Percentiles rank a stretch among this genome's conserved stretches.
Evolutionary conservation across 768 basidiomycete species (phyloP).

Genomic region (Zangia roseola): DNA sequence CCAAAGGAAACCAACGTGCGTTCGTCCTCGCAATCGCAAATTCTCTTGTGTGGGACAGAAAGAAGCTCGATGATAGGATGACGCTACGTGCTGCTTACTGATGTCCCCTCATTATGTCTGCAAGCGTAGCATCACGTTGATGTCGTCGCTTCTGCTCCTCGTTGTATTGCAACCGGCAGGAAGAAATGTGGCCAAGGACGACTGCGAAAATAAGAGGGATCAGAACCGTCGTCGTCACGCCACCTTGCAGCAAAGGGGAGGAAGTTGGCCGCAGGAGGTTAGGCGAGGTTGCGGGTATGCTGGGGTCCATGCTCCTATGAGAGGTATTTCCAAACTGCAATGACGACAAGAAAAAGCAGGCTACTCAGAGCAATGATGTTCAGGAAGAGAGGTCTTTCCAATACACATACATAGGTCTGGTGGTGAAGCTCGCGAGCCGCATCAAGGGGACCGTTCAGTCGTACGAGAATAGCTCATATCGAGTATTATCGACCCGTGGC

Average conservation of each 20-base stretch:
- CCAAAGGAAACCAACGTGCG: conserved; percentile 16
- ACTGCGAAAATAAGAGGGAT: conserved; percentile 24
- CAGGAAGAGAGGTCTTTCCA: conserved; percentile 9
- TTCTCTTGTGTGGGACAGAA: conserved; percentile 20
- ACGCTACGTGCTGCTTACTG: conserved; percentile 19
- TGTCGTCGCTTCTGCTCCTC: conserved; percentile 26
- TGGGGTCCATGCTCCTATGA: conserved; percentile 18
- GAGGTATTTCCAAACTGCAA: conserved; percentile 16
- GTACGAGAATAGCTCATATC: neutral
- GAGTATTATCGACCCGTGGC: conserved; percentile 10
- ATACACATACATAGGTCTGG: conserved; percentile 11
- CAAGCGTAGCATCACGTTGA: conserved; percentile 28
- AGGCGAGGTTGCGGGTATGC: conserved; percentile 27
- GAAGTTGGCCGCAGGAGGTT: conserved; percentile 22
- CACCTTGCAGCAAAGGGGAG: conserved; percentile 29
- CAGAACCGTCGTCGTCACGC: conserved; percentile 18
- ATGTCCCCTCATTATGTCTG: conserved; percentile 22
- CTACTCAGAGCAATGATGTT: conserved; percentile 5
- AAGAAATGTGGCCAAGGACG: conserved; percentile 19
- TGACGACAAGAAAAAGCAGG: conserved; percentile 3
- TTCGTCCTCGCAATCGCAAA: conserved; percentile 19
- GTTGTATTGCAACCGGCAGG: conserved; percentile 25
- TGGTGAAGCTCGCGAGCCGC: neutral
- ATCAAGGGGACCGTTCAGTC: conserved; percentile 1
- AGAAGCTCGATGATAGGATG: conserved; percentile 13